Percentiles rank a stretch among this genome's conserved stretches.
phyloP scores from a whole-genome alignment of 1,284 basidiomycete species.

The Cryptococcus maquisensis region DNA sequence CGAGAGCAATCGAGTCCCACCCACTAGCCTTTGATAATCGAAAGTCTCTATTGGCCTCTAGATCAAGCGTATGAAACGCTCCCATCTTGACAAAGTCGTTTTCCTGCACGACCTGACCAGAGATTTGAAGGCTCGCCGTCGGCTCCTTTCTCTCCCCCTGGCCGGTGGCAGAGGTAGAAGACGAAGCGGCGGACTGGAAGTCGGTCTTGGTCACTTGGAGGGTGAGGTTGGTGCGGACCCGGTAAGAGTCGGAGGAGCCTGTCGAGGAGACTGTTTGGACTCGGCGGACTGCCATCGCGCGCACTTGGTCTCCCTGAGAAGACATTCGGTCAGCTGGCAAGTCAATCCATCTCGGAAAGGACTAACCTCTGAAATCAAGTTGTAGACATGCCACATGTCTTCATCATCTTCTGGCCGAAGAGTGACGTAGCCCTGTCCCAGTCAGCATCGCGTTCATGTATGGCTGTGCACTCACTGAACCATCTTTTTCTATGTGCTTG shows the following conservation, averaged over 20 bases:
- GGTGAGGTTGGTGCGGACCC: constrained; percentile 80
- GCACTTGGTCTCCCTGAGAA: constrained; percentile 71
- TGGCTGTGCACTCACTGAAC: constrained; percentile 58
- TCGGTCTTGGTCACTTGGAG: constrained; percentile 66
- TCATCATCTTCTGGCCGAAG: constrained; percentile 91
- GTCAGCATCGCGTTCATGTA: not conserved
- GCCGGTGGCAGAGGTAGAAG: constrained; percentile 50
- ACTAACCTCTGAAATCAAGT: constrained; percentile 74
- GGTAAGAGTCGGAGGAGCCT: constrained; percentile 87
- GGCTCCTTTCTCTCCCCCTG: constrained; percentile 48
- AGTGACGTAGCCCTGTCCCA: constrained; percentile 73
- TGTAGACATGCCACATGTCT: constrained; percentile 99
- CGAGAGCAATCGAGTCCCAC: constrained; percentile 87
- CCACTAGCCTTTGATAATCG: constrained; percentile 77
- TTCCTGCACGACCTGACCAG: constrained; percentile 83
- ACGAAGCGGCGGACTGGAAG: constrained; percentile 63
- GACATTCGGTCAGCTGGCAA: constrained; percentile 1
- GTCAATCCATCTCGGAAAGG: not conserved
- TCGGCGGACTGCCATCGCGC: constrained; percentile 82
- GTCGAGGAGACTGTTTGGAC: constrained; percentile 73
- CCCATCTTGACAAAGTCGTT: constrained; percentile 90
- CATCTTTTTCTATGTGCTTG: constrained; percentile 72
- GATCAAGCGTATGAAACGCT: constrained; percentile 90
- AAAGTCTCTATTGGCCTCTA: constrained; percentile 88
- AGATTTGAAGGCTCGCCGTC: constrained; percentile 71